Base-by-base conservation (phyloP, 306 rosid genomes). In the Mucuna pruriens region DNA sequence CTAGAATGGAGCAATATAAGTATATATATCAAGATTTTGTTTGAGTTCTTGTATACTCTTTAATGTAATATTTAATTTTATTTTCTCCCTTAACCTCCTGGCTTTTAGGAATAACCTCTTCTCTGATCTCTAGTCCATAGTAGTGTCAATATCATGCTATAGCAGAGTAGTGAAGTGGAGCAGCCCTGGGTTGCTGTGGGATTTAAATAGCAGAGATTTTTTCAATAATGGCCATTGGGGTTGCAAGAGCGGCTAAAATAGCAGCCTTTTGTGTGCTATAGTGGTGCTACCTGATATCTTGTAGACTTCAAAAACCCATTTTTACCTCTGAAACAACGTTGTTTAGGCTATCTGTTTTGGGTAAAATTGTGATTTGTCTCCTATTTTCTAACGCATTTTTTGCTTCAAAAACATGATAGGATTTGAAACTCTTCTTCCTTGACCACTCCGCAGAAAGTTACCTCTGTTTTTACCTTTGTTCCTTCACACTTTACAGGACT, bases 1-100 rank as follows among this genome's bases (percentile, higher is more conserved):
- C 82, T 52, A 11, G 51, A 78, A 6, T 67, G 45, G 57, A 52
- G 22, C 34, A 67, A 25, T 23, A 51, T 25, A 66, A 54, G 16
- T 54, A 39, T 26, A 54, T 55, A 38, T 10, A 68, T 40, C 20
- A 36, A 26, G 36, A 39, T 54, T 38, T 36, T 78, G 16, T 25
- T 64, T 77, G 52, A 17, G 19, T 9, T 10, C 39, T 34, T 38
- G 40, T 31, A 60, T 62, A 15, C 42, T 62, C 65, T 62, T 13
- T 62, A 16, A 31, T 2, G 5, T 62, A 25, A 17, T 36, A 38
- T n/a, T 34, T 19, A 34, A 5, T 49, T 46, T 46, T 10, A 49
- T 31, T 46, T 4, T 48, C 38, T 7, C 16, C 39, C 78, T 74
- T 74, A 36, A 36, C 40, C 13, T 58, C n/a, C 38, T 74, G 9